Evolutionary conservation across 441 rosid species (phyloP).

Genomic region (Omphalea diandra): DNA sequence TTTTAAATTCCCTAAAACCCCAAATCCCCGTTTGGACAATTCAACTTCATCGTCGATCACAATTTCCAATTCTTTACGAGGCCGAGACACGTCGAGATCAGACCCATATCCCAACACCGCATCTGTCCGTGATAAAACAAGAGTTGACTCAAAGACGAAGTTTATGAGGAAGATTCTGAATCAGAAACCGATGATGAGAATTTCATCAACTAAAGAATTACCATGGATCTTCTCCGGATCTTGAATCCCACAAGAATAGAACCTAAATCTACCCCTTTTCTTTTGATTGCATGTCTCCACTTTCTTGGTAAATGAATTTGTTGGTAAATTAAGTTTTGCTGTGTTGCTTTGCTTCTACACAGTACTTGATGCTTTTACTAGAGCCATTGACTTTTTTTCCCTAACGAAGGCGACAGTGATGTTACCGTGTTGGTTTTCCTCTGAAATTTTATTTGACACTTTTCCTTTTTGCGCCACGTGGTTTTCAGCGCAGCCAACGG

Average conservation of each 20-base stretch:
- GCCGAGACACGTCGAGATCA: background rate
- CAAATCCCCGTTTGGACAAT: background rate
- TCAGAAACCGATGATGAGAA: background rate
- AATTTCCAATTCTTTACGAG: no score
- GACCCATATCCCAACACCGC: constrained; percentile 6
- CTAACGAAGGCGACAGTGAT: background rate
- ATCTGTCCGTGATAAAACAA: background rate
- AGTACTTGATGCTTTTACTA: background rate
- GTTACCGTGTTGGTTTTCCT: constrained; percentile 22
- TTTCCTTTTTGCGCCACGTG: background rate
- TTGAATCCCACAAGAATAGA: constrained; percentile 11
- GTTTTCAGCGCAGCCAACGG: no score
- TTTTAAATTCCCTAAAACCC: constrained; percentile 6
- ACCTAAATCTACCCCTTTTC: background rate
- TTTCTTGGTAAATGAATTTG: constrained; percentile 14
- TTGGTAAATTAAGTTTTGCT: no score
- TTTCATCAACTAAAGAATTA: background rate
- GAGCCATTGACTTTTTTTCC: constrained; percentile 13
- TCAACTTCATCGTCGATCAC: background rate
- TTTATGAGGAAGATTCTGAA: constrained; percentile 12
- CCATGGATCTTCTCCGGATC: no score
- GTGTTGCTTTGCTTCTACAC: no score
- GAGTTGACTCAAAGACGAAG: constrained; percentile 10
- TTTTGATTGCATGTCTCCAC: background rate
- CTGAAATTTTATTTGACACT: constrained; percentile 13